Evolutionary conservation across 1,284 basidiomycete species (phyloP).

Genomic region (Termitomyces sp.): DNA sequence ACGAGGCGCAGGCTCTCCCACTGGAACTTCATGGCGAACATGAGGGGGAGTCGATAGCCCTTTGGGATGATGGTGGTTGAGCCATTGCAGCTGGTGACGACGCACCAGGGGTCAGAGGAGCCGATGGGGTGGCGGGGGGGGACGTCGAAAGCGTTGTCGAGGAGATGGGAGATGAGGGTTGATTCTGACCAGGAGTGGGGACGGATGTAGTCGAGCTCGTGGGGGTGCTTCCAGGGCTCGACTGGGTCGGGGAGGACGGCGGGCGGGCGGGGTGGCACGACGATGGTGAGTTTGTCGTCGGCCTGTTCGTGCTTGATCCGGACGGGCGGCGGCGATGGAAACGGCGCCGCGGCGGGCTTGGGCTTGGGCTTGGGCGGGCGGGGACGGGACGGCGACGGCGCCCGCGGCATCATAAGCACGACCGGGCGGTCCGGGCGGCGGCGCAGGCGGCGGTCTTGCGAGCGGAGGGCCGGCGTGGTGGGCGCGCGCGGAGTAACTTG

Average conservation of each 20-base stretch:
- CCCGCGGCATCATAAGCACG: not conserved
- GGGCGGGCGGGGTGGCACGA: not conserved
- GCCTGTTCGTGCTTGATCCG: not conserved
- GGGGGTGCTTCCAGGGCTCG: conserved; percentile 29
- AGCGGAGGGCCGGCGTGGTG: conserved; percentile 10
- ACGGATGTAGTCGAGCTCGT: conserved; percentile 32
- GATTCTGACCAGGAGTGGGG: conserved; percentile 26
- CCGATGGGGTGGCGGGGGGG: conserved; percentile 20
- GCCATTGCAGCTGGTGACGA: conserved; percentile 18
- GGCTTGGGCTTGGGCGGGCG: conserved; percentile 1
- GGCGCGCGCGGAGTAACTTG: not conserved
- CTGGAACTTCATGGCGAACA: conserved; percentile 37
- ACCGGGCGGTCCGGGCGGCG: conserved; percentile 4
- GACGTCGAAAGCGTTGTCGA: conserved; percentile 29
- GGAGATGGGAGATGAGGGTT: conserved; percentile 28
- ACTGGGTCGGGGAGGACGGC: not conserved
- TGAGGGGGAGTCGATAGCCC: conserved; percentile 34
- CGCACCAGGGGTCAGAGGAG: conserved; percentile 17
- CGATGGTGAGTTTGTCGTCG: not conserved
- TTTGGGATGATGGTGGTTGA: conserved; percentile 24
- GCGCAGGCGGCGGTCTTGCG: conserved; percentile 9
- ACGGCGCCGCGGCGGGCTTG: not conserved
- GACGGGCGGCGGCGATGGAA: no score
- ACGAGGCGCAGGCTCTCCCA: conserved; percentile 35
- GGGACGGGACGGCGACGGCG: not conserved